Evolutionary conservation across 148 eudicot species (phyloP), one percentile per base, ranked within the genome.

Genomic region (Rhododendron henanense): DNA sequence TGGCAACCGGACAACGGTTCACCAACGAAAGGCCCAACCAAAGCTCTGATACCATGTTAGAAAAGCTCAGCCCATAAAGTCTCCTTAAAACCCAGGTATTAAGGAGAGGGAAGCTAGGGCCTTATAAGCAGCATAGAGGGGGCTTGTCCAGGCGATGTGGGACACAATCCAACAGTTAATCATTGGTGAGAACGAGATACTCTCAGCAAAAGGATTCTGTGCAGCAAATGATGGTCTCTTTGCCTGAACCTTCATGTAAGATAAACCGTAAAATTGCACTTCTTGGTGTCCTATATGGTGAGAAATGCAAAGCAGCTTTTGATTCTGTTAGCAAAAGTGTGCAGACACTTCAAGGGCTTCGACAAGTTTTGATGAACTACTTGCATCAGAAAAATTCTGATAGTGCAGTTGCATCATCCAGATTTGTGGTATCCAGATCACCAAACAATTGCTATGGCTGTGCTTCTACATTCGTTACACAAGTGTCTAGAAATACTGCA

Each of bases 271-370:
- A 95, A 92, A 95, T 97, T 88, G 98, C 98, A 85, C 98, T 97
- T 87, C 94, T 97, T 85, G 99, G 99, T 87, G 99, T 97, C 83
- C 92, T 97, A 25, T 95, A 97, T 88, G 98, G 99, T 87, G 98
- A 97, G 92, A 97, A 97, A 89, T 97, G 99, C 90, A 97, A 97
- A 92, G 99, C 98, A 85, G 99, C 99, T 76, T 97, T 97, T 87
- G 99, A 97, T 85, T 97, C 98, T 80, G 99, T 97, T 77, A 97
- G 98, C 93, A 97, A 95, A 94, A 97, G 99, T 87, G 99, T 97
- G 77, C 98, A 97, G 92, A 97, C 99, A 71, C 93, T 97, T 84
- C 99, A 97, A 92, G 99, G 99, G 88, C 98, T 97, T 90, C 93
- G 98, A 53, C 96, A 95, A 78, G 99, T 95, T 87, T 87, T 97